Evolutionary conservation across 2,329 filamentous ascomycete genomes (phyloP), one percentile per base, ranked within the genome.

Genomic region (Neoascochyta sp.): DNA sequence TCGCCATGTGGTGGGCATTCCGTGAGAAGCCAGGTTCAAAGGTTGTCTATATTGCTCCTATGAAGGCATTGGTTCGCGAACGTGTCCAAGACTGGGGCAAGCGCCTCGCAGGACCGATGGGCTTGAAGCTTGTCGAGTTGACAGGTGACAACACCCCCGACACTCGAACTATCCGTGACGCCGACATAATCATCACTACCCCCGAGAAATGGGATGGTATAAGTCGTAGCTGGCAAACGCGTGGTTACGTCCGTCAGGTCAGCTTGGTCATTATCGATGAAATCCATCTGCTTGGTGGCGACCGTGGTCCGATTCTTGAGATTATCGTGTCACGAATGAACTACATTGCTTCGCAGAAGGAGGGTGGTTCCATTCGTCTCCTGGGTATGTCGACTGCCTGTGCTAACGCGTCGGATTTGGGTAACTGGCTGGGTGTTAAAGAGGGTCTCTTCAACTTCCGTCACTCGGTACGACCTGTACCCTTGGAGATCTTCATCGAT

Each of bases 191-290:
- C 51, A 88, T 98, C 52, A 98, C 92, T 0, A 98, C 93, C 0
- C 93, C 92, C n/a, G 92, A 98, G 67, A 98, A 98, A 62, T 98
- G 92, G 92, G 93, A 98, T 59, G 93, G 93, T 76, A 96, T 98
- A 48, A 95, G 87, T 50, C 85, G 92, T 76, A 94, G 86, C 55
- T 98, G 93, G 92, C 89, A 96, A 63, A 96, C 90, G 4, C 83
- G 92, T 78, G 85, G 86, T 39, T 98, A 98, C 48, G 92, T 98
- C 22, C 80, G 88, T 29, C 83, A 95, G 64, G 92, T 98, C 37
- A 90, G 88, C 39, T 70, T 98, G 10, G 92, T 98, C 29, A 95
- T 98, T 41, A 98, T 98, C 46, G 92, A 98, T 54, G 92, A 98
- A 67, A 98, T 98, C 35, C 92, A 98, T 65, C 69, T 98, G 16